Conservation (phyloP, 108 stramenopile genomes). For the Craspedostauros australis region DNA sequence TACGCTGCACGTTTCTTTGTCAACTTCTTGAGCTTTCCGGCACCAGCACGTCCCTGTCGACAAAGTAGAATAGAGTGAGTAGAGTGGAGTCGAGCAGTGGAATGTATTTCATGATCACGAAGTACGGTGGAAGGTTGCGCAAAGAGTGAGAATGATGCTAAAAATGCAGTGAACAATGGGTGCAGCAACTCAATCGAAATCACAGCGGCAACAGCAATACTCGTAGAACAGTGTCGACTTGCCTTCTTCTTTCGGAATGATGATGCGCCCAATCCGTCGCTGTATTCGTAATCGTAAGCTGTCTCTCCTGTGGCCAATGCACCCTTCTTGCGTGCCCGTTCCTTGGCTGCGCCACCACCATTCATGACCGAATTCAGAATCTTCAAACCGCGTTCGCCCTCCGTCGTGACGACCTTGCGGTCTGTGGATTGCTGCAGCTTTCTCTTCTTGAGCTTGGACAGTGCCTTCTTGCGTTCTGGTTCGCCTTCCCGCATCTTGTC, state of each 20-base stretch:
- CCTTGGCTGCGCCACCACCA: constrained; percentile 67
- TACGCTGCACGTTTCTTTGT: constrained; percentile 81
- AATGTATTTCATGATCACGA: too few species aligned
- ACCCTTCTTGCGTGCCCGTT: constrained; percentile 65
- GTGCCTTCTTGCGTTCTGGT: constrained; percentile 60
- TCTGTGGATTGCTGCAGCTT: constrained; percentile 55
- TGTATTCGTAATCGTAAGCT: constrained; percentile 83
- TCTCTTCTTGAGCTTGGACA: constrained; percentile 50
- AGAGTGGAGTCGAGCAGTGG: too few species aligned
- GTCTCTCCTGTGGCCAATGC: constrained; percentile 79
- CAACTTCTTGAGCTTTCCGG: constrained; percentile 82
- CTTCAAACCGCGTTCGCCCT: constrained; percentile 60
- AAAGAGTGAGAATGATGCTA: too few species aligned
- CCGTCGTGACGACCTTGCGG: constrained; percentile 39
- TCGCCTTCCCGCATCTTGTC: constrained; percentile 80
- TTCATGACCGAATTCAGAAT: constrained; percentile 74
- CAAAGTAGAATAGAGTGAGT: too few species aligned
- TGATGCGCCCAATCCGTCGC: constrained; percentile 74
- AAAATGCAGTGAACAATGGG: too few species aligned
- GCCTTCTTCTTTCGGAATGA: constrained; percentile 87
- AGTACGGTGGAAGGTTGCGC: too few species aligned
- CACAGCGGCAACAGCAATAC: too few species aligned
- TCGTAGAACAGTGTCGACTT: too few species aligned
- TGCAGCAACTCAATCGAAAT: too few species aligned
- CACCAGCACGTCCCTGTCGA: constrained; percentile 84